Conservation (phyloP, 179 eudicot species). For the Amaranthus tricolor region DNA sequence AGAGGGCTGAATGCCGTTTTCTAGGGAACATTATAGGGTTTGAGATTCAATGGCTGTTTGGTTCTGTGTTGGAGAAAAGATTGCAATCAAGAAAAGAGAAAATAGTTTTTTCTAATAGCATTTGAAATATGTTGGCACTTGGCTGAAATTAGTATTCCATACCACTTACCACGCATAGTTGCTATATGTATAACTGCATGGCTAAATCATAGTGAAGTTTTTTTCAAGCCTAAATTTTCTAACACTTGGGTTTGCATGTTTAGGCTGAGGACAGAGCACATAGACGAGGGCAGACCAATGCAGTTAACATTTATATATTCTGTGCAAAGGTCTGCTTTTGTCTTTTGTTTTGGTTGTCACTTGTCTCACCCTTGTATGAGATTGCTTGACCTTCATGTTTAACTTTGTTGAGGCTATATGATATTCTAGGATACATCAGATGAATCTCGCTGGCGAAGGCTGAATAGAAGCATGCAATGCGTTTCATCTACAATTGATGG, state of each 20-base stretch:
- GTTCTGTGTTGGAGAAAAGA: background rate
- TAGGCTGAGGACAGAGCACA: constrained; percentile 99
- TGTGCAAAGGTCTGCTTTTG: constrained; percentile 73
- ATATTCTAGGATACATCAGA: constrained; percentile 75
- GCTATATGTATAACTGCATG: constrained; percentile 9
- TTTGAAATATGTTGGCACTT: background rate
- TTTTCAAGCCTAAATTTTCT: constrained; percentile 8
- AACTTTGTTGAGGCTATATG: constrained; percentile 16
- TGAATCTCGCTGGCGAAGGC: constrained; percentile 69
- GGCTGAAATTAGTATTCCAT: background rate
- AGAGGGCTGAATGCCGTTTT: background rate
- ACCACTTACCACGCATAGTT: background rate
- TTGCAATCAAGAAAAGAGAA: no score
- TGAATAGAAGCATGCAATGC: constrained; percentile 73
- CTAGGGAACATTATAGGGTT: background rate
- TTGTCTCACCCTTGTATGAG: background rate
- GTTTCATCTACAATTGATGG: constrained; percentile 88
- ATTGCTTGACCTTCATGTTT: constrained; percentile 1
- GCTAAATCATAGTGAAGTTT: constrained; percentile 17
- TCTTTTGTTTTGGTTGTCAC: constrained; percentile 9
- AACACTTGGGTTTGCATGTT: constrained; percentile 24
- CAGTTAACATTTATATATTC: constrained; percentile 87
- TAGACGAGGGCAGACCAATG: constrained; percentile 88
- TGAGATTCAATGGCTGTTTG: background rate
- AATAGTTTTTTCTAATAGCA: background rate